phyloP scores from a whole-genome alignment of 768 basidiomycete species.

The Fomitopsis pulvina region DNA sequence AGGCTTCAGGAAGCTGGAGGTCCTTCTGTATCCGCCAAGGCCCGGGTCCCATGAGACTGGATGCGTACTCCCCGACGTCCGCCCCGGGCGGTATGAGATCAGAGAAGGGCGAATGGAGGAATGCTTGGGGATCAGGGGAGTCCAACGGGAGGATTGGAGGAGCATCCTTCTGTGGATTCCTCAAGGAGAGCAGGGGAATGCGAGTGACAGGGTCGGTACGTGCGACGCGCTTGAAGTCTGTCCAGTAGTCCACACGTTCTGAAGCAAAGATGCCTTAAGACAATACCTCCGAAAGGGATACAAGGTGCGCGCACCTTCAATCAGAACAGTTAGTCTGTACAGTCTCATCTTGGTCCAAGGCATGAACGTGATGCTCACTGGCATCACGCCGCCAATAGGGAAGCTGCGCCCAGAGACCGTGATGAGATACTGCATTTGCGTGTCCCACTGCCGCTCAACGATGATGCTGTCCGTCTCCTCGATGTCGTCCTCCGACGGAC shows the following conservation, averaged over 20 bases:
- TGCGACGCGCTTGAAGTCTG: constrained; percentile 56
- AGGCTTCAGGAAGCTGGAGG: constrained; percentile 63
- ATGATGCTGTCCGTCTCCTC: constrained; percentile 78
- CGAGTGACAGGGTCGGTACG: constrained; percentile 62
- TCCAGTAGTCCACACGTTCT: constrained; percentile 84
- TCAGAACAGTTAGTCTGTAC: constrained; percentile 58
- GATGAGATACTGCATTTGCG: constrained; percentile 77
- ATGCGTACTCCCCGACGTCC: constrained; percentile 50
- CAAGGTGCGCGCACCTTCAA: constrained; percentile 62
- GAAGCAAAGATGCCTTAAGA: constrained; percentile 6
- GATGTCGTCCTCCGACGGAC: constrained; percentile 76
- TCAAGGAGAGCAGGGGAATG: constrained; percentile 57
- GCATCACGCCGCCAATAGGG: constrained; percentile 76
- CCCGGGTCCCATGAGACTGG: constrained; percentile 66
- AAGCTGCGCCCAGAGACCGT: constrained; percentile 69
- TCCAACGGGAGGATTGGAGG: constrained; percentile 72
- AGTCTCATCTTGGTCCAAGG: constrained; percentile 82
- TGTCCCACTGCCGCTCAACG: constrained; percentile 88
- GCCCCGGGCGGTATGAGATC: constrained; percentile 40
- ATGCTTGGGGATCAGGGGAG: constrained; percentile 58
- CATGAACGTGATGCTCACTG: constrained; percentile 73
- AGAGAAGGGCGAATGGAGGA: constrained; percentile 61
- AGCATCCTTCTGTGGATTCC: constrained; percentile 44
- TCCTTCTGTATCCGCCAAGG: constrained; percentile 80
- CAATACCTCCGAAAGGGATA: neutral